Evolutionary conservation across 2,329 filamentous ascomycete genomes (phyloP), one percentile per base, ranked within the genome.

Genomic region (Ascochyta koolunga): DNA sequence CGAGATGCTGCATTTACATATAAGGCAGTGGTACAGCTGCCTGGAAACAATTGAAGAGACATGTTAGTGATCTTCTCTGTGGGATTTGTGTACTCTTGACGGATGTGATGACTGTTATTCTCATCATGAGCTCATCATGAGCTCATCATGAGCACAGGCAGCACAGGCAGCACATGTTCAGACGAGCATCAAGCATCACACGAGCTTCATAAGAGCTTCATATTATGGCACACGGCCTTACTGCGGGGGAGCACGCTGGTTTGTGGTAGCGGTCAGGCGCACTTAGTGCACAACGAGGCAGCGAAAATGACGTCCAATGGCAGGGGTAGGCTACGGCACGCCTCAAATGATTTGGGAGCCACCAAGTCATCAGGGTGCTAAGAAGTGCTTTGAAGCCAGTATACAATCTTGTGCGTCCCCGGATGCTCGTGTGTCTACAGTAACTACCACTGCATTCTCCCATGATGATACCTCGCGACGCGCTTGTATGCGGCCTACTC

Each of bases 401-500:
- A 57, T 59, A 65, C 54, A 61, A 46, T 56, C 50, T 51, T 48
- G 49, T 52, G 40, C 46, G 52, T 54, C 54, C 52, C 46, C 47
- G 42, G 37, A 50, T 50, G 53, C 53, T 47, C 47, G 47, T 36
- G 47, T 43, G 53, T 21, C 25, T n/a, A 38, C 41, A 38, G 16
- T 27, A 32, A 36, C 19, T 18, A 29, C 24, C 27, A 22, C 18
- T 25, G 37, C 25, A 16, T 29, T 29, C 38, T 8, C 38, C 41
- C 55, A 55, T 47, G 45, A 71, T 70, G 67, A 39, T 68, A 55
- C 53, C 58, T 52, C 62, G 60, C 52, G 45, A 64, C 56, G 65
- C 57, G 43, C 62, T 71, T 49, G 43, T 69, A 35, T 64, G 57
- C 57, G 64, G 59, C 54, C 64, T 73, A 59, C 66, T 68, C 45